Percentiles rank a stretch among this genome's conserved stretches.
phyloP scores from a whole-genome alignment of 495 filamentous ascomycete genomes.

The Coniosporium apollinis region DNA sequence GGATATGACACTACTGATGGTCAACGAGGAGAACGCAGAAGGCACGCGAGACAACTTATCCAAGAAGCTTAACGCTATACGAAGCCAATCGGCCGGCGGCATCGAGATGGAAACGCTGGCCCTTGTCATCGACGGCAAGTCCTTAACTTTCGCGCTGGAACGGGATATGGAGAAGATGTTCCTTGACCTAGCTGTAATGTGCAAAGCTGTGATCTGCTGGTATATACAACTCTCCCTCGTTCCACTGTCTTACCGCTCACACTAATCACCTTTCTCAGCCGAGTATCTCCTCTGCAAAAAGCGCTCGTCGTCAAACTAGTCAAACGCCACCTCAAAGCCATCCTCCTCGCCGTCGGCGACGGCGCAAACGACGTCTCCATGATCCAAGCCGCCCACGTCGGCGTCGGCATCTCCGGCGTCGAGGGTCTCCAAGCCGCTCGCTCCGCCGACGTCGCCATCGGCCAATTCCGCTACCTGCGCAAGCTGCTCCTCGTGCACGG shows the following conservation, averaged over 20 bases:
- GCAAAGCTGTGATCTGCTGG: conserved; percentile 98
- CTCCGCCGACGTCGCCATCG: conserved; percentile 91
- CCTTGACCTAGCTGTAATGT: conserved; percentile 82
- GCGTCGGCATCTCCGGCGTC: conserved; percentile 91
- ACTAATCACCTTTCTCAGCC: conserved; percentile 28
- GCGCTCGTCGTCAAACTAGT: conserved; percentile 97
- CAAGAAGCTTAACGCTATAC: conserved; percentile 83
- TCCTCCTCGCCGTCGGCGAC: conserved; percentile 90
- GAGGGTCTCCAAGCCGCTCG: conserved; percentile 98
- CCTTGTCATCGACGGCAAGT: conserved; percentile 93
- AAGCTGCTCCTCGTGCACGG: conserved; percentile 94
- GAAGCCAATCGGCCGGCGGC: conserved; percentile 51
- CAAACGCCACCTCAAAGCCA: conserved; percentile 82
- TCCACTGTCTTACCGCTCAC: neutral
- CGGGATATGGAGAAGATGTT: conserved; percentile 88
- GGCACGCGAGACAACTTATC: conserved; percentile 71
- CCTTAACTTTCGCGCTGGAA: conserved; percentile 84
- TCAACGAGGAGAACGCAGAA: conserved; percentile 70
- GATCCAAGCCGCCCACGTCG: conserved; percentile 98
- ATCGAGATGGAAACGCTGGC: conserved; percentile 76
- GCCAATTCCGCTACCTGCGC: conserved; percentile 86
- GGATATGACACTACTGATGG: conserved; percentile 93
- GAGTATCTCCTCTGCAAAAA: conserved; percentile 98
- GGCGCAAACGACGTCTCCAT: conserved; percentile 98
- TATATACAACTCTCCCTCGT: conserved; percentile 19